A percentile compares a stretch with the other conserved stretches of the same genome.
Evolutionary conservation across 1,284 basidiomycete genomes (phyloP).

Genomic region (Microbotryum violaceum): DNA sequence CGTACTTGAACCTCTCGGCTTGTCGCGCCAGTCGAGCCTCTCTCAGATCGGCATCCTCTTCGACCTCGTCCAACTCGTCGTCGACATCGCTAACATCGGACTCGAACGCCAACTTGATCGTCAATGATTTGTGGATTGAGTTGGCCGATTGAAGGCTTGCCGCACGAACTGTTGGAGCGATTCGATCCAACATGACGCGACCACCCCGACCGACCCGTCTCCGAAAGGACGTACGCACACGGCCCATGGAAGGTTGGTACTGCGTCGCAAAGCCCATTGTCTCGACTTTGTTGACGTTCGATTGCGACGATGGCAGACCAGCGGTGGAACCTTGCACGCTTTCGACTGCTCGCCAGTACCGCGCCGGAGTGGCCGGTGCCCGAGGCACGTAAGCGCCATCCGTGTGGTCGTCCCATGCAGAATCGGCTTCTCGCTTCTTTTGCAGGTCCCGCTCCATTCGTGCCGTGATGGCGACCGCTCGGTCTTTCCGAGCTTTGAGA

Average conservation of each 20-base stretch:
- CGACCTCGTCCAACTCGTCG: slow-evolving; percentile 7
- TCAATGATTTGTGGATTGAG: not conserved
- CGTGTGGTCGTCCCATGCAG: slow-evolving; percentile 75
- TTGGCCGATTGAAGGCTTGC: slow-evolving; percentile 18
- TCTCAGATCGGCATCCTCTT: slow-evolving; percentile 38
- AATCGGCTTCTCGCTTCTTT: slow-evolving; percentile 56
- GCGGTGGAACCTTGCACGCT: slow-evolving; percentile 20
- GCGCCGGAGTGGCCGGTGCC: slow-evolving; percentile 38
- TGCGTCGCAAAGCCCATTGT: slow-evolving; percentile 28
- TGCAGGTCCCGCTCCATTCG: slow-evolving; percentile 61
- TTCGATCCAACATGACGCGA: slow-evolving; percentile 67
- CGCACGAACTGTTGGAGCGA: slow-evolving; percentile 42
- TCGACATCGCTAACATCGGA: slow-evolving; percentile 4
- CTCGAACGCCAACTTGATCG: slow-evolving; percentile 1
- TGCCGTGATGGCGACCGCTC: slow-evolving; percentile 54
- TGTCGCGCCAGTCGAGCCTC: slow-evolving; percentile 41
- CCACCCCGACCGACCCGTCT: slow-evolving; percentile 73
- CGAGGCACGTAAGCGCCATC: slow-evolving; percentile 49
- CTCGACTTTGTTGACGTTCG: slow-evolving; percentile 10
- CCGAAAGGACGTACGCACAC: slow-evolving; percentile 53
- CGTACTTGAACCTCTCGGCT: slow-evolving; percentile 61
- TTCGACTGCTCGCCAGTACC: slow-evolving; percentile 35
- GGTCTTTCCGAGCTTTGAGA: slow-evolving; percentile 46
- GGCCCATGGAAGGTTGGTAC: slow-evolving; percentile 28
- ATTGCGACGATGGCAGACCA: not conserved